Evolutionary conservation across 106 monocot genomes (phyloP).

Genomic region (Platanthera guangdongensis): DNA sequence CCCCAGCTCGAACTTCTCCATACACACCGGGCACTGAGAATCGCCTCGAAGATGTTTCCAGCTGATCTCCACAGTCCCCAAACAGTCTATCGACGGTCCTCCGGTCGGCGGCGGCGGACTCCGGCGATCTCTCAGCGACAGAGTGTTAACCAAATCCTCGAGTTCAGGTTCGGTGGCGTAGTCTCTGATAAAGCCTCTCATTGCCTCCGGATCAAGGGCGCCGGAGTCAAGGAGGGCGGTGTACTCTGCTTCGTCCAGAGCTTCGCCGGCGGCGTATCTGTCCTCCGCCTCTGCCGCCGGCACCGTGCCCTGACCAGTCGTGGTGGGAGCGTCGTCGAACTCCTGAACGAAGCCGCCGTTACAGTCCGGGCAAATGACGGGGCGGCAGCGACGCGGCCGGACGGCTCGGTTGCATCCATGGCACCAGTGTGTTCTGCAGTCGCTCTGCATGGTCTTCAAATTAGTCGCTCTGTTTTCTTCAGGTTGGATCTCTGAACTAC

Average conservation of each 20-base stretch:
- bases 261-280: slow-evolving; percentile 19
- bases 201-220: slow-evolving; percentile 22
- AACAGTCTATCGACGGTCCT: slow-evolving; percentile 42
- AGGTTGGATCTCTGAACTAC: no score
- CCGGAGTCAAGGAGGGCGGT: slow-evolving; percentile 27
- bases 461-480: no score
- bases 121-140: slow-evolving; percentile 23
- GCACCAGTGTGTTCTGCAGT: slow-evolving; percentile 57
- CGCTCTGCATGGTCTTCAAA: slow-evolving; percentile 30
- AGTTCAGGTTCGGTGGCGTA: slow-evolving; percentile 56
- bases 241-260: slow-evolving; percentile 28
- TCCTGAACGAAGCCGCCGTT: slow-evolving; percentile 59
- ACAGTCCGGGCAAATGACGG: slow-evolving; percentile 53
- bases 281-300: slow-evolving; percentile 10
- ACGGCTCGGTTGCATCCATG: slow-evolving; percentile 47
- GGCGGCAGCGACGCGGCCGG: slow-evolving; percentile 24
- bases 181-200: slow-evolving; percentile 22
- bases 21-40: slow-evolving; percentile 67
- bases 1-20: slow-evolving; percentile 55
- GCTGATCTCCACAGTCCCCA: slow-evolving; percentile 55
- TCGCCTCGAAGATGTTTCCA: slow-evolving; percentile 59
- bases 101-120: slow-evolving; percentile 69
- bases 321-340: slow-evolving; percentile 30
- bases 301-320: slow-evolving; percentile 32
- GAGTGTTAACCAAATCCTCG: slow-evolving; percentile 54